These are phyloP conservation scores for Cladosporium cucumerinum DNA, from an alignment of 2,329 filamentous ascomycete species.

Conservation along the genomic window DNA sequence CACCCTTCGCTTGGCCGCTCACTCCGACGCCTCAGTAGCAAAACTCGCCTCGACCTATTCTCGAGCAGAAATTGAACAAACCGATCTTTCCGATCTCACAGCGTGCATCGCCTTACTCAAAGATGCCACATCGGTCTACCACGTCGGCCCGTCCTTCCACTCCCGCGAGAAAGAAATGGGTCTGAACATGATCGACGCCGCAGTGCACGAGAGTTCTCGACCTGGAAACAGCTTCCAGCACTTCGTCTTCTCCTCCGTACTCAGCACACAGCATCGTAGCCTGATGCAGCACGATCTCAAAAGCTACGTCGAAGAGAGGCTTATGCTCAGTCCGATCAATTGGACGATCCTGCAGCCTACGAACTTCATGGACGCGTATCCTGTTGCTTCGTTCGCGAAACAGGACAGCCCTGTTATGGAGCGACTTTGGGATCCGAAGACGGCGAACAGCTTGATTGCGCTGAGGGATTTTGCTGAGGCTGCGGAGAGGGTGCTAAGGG, in stretches of 20 bases:
- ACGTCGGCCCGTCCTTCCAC: constrained; percentile 38
- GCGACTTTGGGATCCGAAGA: not conserved
- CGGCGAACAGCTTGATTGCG: not conserved
- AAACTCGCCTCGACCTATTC: not conserved
- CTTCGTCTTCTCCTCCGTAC: constrained; percentile 36
- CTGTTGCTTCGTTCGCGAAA: not conserved
- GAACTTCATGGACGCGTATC: constrained; percentile 31
- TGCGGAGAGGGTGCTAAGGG: not conserved
- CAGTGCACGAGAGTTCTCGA: constrained; percentile 21
- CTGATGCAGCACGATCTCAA: constrained; percentile 39
- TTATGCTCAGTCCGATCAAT: constrained; percentile 34
- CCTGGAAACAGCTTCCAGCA: constrained; percentile 31
- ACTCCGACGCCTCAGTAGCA: not conserved
- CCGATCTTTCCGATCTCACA: constrained; percentile 17
- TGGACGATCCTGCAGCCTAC: constrained; percentile 39
- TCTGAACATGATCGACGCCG: constrained; percentile 39
- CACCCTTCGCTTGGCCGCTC: not conserved
- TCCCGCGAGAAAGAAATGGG: constrained; percentile 37
- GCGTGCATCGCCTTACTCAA: constrained; percentile 29
- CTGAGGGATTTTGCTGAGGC: not conserved
- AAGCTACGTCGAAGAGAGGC: constrained; percentile 35
- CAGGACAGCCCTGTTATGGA: not conserved
- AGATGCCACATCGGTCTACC: constrained; percentile 32
- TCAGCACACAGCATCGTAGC: constrained; percentile 34
- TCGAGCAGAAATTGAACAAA: not conserved